Evolutionary conservation across 1,284 basidiomycete genomes (phyloP), one percentile per base, ranked within the genome.

Genomic region (Prillingera fragicola): DNA sequence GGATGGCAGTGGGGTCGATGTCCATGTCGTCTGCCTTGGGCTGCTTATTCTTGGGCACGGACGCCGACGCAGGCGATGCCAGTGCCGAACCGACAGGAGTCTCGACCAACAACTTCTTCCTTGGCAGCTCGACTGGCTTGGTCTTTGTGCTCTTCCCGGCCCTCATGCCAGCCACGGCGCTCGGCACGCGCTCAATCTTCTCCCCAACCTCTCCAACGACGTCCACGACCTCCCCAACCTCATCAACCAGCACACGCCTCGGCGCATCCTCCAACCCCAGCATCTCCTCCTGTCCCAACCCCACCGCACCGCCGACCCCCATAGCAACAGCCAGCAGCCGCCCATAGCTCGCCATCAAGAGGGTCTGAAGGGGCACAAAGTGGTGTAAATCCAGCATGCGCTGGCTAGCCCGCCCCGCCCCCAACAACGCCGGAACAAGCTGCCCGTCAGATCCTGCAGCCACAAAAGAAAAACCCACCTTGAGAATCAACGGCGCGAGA

Each of bases 331-430:
- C 45, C 32, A 59, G 56, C 3, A 69, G 47, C 6, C 67, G 47
- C 14, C 55, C 52, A 40, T 66, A 69, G 8, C 54, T 46, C 2
- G 58, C 52, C 2, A 66, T 5, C 1, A 61, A 45, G n/a, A 50
- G 35, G 5, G 57, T 57, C 25, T 67, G 65, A 5, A 67, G 54
- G 4, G 67, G 67, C 5, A 69, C 41, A 39, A 69, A 69, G 50
- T 62, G 55, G 22, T 41, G 31, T n/a, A 60, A 46, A 2, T 41
- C 21, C 17, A 64, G 42, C 33, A 58, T 50, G 23, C 45, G 42
- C 12, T 10, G 18, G 2, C 45, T 48, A 3, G 41, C 33, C 9
- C 8, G 19, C 0, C 41, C 35, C 3, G 62, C 62, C 7, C 14
- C 25, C 10, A 45, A 7, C 2, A 63, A 42, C 13, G 51, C 39